Base-by-base conservation (phyloP, 2,329 filamentous ascomycete genomes). In the Aspergillus felis region DNA sequence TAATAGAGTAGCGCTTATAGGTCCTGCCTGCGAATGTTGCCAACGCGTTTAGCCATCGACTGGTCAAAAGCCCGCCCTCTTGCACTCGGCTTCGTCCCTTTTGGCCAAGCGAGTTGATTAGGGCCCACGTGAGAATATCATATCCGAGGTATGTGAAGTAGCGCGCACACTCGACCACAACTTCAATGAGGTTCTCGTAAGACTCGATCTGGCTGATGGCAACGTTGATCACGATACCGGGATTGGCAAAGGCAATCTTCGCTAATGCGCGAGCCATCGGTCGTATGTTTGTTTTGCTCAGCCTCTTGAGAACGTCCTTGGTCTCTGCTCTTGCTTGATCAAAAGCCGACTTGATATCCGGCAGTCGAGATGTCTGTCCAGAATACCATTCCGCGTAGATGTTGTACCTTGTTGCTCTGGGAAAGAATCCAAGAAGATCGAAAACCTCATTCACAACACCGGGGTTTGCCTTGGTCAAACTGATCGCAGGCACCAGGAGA, bases 351-450 rank as follows among this genome's bases (percentile, higher is more conserved):
- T 87, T 87, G 74, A 97, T 89, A 50, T 91, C 87, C 3, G 91
- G 88, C 27, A 89, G 76, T 32, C 91, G 83, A 4, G 91, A 94
- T 2, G 84, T 90, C 63, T 87, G 83, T 3, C 92, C 91, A 62
- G 86, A 87, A 66, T 91, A 93, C 91, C 94, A 99, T 72, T 97
- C 92, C 0, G 91, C 86, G 70, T 99, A 99, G 68, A 99, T 90
- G 51, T 85, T 87, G 76, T 93, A 99, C 58, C 94, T 85, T 8
- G 85, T 85, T 1, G 86, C 82, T 12, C 88, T 86, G 0, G 93
- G 86, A 69, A 91, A 97, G 53, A 87, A 81, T 66, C 87, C 88
- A 59, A 97, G 81, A 12, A 99, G 81, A 55, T 89, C 87, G 81
- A 90, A 99, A 1, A 97, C 85, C 56, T 94, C 90, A 63, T 93